Evolutionary conservation across 306 rosid species (phyloP).

Genomic region (Mimosa pudica): DNA sequence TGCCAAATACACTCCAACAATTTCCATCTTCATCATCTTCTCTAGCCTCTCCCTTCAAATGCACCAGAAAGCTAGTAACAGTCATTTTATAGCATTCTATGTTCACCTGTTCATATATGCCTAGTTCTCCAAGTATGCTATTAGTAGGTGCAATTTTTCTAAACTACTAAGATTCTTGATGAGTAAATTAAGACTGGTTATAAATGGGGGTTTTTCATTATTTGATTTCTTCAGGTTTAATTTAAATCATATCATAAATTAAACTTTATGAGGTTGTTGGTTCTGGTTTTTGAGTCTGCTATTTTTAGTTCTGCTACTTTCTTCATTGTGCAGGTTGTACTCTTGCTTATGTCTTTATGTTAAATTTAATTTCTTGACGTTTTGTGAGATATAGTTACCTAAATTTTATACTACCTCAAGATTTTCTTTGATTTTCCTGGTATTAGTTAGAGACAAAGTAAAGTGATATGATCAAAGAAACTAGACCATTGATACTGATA

Average conservation of each 20-base stretch:
- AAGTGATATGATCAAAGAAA: conserved; percentile 12
- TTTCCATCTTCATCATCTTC: conserved; percentile 29
- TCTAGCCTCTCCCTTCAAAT: conserved; percentile 5
- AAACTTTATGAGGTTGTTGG: conserved; percentile 32
- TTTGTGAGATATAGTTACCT: background rate
- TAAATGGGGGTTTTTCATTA: background rate
- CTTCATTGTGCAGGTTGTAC: background rate
- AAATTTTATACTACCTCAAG: background rate
- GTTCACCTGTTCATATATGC: background rate
- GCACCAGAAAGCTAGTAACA: background rate
- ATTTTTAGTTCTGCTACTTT: conserved; percentile 32
- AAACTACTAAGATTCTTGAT: conserved; percentile 29
- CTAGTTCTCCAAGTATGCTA: conserved; percentile 45
- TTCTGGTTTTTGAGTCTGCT: conserved; percentile 29
- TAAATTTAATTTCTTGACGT: background rate
- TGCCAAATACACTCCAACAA: conserved; percentile 29
- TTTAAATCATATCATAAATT: background rate
- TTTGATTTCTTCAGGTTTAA: background rate
- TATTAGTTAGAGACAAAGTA: conserved; percentile 27
- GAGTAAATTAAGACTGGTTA: conserved; percentile 8
- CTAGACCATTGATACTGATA: background rate
- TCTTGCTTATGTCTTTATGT: too few species aligned
- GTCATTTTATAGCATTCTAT: conserved; percentile 40
- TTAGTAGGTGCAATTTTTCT: conserved; percentile 52
- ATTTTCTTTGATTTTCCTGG: background rate